Evolutionary conservation across 305 asterid genomes (phyloP), one percentile per base, ranked within the genome.

Genomic region (Solanum chacoense): DNA sequence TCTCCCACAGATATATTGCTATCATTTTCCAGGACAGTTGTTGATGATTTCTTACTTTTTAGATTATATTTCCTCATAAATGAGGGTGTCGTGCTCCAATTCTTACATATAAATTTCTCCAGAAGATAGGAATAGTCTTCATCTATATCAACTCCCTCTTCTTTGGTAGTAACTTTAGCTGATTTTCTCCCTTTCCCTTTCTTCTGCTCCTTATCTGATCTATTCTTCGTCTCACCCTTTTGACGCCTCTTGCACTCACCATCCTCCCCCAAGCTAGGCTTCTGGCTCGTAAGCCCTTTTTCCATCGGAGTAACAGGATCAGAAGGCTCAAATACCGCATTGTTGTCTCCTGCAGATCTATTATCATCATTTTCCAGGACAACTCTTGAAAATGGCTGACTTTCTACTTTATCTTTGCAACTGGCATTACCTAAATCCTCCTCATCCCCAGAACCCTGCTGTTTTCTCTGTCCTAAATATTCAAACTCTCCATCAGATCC

Each of bases 21-120:
- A 31, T 55, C 87, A 31, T 32, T 55, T 31, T 31, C 87, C 74
- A 55, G 74, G 87, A 84, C 45, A 84, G 13, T 11, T 28, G 31
- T 50, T 31, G 45, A 29, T 26, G 65, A 79, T 40, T 24, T 42
- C 85, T 40, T 6, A 18, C 22, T 12, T 11, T 84, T 84, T 84
- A 84, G 5, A 63, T 32, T 55, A 84, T 32, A 84, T 84, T 84
- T 55, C 32, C 8, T 32, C 71, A 2, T 55, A 55, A 84, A 84
- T 84, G 87, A 84, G 74, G 29, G 9, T 84, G 71, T 7, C 74
- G 38, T 31, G 87, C n/a, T 37, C 87, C 87, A 84, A 31, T 84
- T 84, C 74, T 84, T 84, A 34, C 74, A 50, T 55, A 84, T 29
- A 84, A 84, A 84, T 84, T 55, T 84, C 87, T 55, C 87, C 45